phyloP scores from a whole-genome alignment of 371 early-diverging fungal species.

The Dinochytrium kinnereticum region DNA sequence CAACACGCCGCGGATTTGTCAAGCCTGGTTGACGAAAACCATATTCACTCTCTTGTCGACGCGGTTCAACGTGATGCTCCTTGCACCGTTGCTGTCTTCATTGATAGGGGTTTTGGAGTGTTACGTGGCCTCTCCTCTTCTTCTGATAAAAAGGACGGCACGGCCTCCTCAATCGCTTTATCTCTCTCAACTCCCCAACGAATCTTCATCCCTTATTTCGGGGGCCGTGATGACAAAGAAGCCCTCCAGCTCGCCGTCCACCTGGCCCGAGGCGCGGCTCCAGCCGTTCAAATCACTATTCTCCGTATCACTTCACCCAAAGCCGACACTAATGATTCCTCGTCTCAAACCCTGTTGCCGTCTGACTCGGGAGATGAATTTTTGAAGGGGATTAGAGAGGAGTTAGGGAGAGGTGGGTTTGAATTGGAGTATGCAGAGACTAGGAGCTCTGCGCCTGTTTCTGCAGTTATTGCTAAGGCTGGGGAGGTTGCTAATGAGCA shows the following conservation, averaged over 20 bases:
- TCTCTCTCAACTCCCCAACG: background rate
- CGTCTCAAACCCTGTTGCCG: background rate
- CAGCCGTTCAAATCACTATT: background rate
- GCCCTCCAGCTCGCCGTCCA: conserved; percentile 35
- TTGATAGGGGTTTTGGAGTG: conserved; percentile 74
- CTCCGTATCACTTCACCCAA: background rate
- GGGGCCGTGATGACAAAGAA: conserved; percentile 67
- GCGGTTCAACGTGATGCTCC: conserved; percentile 47
- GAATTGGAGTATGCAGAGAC: background rate
- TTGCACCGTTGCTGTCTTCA: conserved; percentile 64
- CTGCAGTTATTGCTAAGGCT: conserved; percentile 7
- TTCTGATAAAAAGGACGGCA: background rate
- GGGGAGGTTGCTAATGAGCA: conserved; percentile 10
- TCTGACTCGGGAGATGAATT: background rate
- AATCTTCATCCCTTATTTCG: conserved; percentile 63
- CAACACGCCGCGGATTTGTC: conserved; percentile 12
- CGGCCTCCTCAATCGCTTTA: background rate
- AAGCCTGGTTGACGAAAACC: conserved; percentile 11
- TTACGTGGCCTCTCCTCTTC: background rate
- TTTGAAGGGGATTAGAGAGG: background rate
- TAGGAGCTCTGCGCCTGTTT: background rate
- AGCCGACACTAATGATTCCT: background rate
- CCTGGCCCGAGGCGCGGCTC: background rate
- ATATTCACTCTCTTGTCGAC: conserved; percentile 43
- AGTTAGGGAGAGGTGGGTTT: background rate